phyloP scores from a whole-genome alignment of 2,329 filamentous ascomycete genomes.

The Dryadomyces sulphureus region DNA sequence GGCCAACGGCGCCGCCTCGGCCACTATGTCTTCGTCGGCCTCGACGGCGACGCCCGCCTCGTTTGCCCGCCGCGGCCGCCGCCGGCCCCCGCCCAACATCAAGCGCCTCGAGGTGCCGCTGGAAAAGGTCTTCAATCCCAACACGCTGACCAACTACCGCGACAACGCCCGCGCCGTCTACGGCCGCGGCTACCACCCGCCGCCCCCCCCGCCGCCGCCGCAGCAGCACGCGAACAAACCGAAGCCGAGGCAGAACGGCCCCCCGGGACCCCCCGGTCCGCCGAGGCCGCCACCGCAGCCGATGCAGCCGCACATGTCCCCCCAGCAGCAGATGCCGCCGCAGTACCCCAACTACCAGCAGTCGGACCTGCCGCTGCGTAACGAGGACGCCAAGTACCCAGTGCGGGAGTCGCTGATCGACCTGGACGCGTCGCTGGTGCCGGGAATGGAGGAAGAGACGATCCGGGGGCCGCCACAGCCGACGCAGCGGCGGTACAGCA shows the following conservation, averaged over 20 bases:
- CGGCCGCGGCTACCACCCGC: constrained; percentile 22
- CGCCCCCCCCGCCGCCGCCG: constrained; percentile 16
- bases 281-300: constrained; percentile 11
- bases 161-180: constrained; percentile 49
- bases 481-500: constrained; percentile 36
- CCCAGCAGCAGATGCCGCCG: background rate
- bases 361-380: constrained; percentile 44
- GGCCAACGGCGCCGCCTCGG: background rate
- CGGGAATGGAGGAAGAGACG: constrained; percentile 34
- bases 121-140: constrained; percentile 51
- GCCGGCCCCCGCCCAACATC: constrained; percentile 42
- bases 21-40: too few relatives aligned
- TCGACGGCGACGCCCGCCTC: background rate
- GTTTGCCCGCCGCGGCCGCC: constrained; percentile 29
- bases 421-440: constrained; percentile 39
- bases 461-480: constrained; percentile 28
- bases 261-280: constrained; percentile 1
- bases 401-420: constrained; percentile 50
- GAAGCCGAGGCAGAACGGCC: too few relatives aligned
- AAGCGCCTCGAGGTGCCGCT: constrained; percentile 42
- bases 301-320: background rate
- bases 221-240: constrained; percentile 1
- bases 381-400: constrained; percentile 34
- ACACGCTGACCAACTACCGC: constrained; percentile 48
- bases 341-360: too few relatives aligned